Evolutionary conservation across 164 flowering plant species (phyloP), one percentile per base, ranked within the genome.

Genomic region (Vitis riparia): DNA sequence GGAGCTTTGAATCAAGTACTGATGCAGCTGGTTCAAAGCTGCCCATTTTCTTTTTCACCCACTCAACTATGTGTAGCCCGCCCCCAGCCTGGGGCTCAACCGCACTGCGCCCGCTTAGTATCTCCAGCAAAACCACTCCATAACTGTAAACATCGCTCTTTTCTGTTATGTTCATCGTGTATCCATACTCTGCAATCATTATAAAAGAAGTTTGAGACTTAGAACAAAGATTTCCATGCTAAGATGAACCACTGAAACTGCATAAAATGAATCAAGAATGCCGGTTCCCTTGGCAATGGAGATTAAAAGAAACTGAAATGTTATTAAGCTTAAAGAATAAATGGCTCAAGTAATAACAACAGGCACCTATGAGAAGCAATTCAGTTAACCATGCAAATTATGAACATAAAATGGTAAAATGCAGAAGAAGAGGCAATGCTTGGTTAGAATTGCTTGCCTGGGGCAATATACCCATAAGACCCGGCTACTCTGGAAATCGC

Each of bases 131-230:
- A 7, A 94, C 99, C 53, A 96, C 97, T 10, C 99, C 99, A 68
- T 87, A 96, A 67, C 98, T 96, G 80, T 93, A 96, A 19, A 96
- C 99, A 68, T 96, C 99, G 37, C 98, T 93, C 89, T 93, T 96
- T 78, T 93, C 97, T 19, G 99, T 92, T 74, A 96, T 96, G 81
- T 93, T 93, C 92, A 87, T 88, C 1, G 91, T 91, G 84, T 93
- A 96, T 9, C 99, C 98, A 75, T 93, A 96, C 79, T 96, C 99
- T 96, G 97, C 77, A 77, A 62, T 44, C 23, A 56, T 13, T 37
- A 6, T 37, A 16, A 66, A 13, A 49, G 11, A 74, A 57, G 48
- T 17, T 52, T 37, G 44, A 37, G 44, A 37, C 44, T 37, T 37
- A 37, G 5, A 37, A 37, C 44, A 37, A 37, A 37, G 44, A 37